These are phyloP conservation scores for Calocybe indica DNA, from an alignment of 768 basidiomycete species.

Conservation along the genomic window DNA sequence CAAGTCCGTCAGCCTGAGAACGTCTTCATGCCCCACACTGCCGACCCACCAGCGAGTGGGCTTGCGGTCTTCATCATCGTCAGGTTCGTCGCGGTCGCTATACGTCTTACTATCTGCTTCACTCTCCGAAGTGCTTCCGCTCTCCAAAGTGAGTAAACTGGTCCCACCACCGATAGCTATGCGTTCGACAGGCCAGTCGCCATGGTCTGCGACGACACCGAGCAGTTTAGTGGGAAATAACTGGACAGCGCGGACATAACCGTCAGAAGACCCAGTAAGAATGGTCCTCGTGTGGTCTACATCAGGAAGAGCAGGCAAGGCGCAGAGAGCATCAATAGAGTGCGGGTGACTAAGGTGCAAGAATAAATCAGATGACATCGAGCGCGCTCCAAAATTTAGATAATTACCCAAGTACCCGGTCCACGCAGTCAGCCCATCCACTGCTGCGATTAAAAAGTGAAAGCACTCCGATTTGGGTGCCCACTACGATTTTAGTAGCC, in stretches of 20 bases:
- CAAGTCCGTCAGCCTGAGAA: slow-evolving; percentile 79
- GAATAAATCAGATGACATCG: slow-evolving; percentile 6
- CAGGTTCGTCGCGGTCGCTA: slow-evolving; percentile 3
- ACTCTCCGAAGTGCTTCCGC: slow-evolving; percentile 7
- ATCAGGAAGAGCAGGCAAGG: slow-evolving; percentile 58
- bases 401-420: slow-evolving; percentile 74
- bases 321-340: slow-evolving; percentile 83
- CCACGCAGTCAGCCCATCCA: slow-evolving; percentile 91
- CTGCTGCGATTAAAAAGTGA: slow-evolving; percentile 84
- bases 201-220: slow-evolving; percentile 88
- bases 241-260: slow-evolving; percentile 81
- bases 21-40: slow-evolving; percentile 88
- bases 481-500: slow-evolving; percentile 78
- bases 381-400: slow-evolving; percentile 11
- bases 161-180: slow-evolving; percentile 53
- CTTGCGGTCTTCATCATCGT: slow-evolving; percentile 15
- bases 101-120: slow-evolving; percentile 2
- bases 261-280: slow-evolving; percentile 90
- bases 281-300: slow-evolving; percentile 64
- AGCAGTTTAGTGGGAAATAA: slow-evolving; percentile 85
- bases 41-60: slow-evolving; percentile 74
- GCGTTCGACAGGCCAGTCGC: slow-evolving; percentile 88
- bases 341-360: slow-evolving; percentile 68
- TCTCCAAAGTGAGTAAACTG: slow-evolving; percentile 23
- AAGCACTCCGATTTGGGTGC: slow-evolving; percentile 84